phyloP scores from a whole-genome alignment of 495 filamentous ascomycete genomes.

The Penicillium canescens region DNA sequence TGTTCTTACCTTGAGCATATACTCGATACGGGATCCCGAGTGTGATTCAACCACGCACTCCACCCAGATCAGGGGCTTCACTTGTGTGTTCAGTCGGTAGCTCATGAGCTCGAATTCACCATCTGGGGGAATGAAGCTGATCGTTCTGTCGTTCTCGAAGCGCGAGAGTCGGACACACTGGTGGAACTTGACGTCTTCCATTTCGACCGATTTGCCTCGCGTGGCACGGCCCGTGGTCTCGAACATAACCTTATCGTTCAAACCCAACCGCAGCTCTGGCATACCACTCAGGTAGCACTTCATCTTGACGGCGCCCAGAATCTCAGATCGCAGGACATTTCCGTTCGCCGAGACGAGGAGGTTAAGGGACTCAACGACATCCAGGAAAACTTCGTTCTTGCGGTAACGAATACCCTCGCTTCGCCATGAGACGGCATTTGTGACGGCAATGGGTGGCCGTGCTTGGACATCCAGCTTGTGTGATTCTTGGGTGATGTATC shows the following conservation, averaged over 20 bases:
- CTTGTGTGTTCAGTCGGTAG: constrained; percentile 97
- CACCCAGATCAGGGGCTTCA: constrained; percentile 98
- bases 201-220: constrained; percentile 95
- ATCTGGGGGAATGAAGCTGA: constrained; percentile 98
- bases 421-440: constrained; percentile 97
- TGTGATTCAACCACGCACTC: constrained; percentile 97
- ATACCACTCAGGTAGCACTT: constrained; percentile 99
- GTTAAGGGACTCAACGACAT: constrained; percentile 96
- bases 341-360: constrained; percentile 92
- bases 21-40: constrained; percentile 92
- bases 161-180: constrained; percentile 94
- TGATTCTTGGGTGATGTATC: constrained; percentile 98
- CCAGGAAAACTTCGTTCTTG: constrained; percentile 99
- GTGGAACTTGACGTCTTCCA: constrained; percentile 99
- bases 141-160: constrained; percentile 98
- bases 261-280: constrained; percentile 90
- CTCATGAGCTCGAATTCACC: constrained; percentile 99
- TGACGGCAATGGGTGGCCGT: constrained; percentile 98
- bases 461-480: constrained; percentile 98
- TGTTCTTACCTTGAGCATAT: constrained; percentile 81
- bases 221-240: constrained; percentile 95
- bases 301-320: constrained; percentile 97
- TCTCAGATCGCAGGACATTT: constrained; percentile 95
- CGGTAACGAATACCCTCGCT: constrained; percentile 98
- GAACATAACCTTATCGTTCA: constrained; percentile 99